Evolutionary conservation across 768 basidiomycete species (phyloP).

Genomic region (Boletus coccyginus): DNA sequence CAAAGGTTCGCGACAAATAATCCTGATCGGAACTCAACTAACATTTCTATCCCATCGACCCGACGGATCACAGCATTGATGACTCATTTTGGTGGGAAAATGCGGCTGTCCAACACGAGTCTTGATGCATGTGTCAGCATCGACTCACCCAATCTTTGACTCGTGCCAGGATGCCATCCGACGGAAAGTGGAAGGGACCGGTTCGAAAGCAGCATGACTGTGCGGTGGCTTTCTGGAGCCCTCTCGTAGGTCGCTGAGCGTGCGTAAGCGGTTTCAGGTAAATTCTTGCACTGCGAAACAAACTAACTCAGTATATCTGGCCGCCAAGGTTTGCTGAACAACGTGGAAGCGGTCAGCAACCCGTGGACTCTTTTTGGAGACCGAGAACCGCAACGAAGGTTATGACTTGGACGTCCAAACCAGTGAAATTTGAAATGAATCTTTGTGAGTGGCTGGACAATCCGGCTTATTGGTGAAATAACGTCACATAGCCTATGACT

Average conservation of each 20-base stretch:
- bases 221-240: too few species aligned
- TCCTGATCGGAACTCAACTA: background rate
- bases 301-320: too few species aligned
- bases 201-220: too few species aligned
- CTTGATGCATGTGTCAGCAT: background rate
- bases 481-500: background rate
- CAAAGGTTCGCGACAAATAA: background rate
- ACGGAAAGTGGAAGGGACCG: background rate
- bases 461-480: background rate
- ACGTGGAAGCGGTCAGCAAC: background rate
- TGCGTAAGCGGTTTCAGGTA: too few species aligned
- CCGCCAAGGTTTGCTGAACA: background rate
- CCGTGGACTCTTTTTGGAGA: background rate
- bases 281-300: too few species aligned
- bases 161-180: background rate
- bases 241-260: too few species aligned
- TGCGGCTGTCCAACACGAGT: background rate
- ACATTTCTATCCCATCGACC: too few species aligned
- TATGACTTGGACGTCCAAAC: background rate
- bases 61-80: background rate
- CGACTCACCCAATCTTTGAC: background rate
- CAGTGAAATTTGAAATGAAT: background rate
- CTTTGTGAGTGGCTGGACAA: background rate
- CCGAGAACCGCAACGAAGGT: background rate
- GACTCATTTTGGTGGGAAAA: slow-evolving; percentile 2